Percentiles rank a stretch among this genome's conserved stretches.
These are phyloP conservation scores for Claviceps arundinis DNA, from an alignment of 2,329 filamentous ascomycete species.

Conservation along the genomic window DNA sequence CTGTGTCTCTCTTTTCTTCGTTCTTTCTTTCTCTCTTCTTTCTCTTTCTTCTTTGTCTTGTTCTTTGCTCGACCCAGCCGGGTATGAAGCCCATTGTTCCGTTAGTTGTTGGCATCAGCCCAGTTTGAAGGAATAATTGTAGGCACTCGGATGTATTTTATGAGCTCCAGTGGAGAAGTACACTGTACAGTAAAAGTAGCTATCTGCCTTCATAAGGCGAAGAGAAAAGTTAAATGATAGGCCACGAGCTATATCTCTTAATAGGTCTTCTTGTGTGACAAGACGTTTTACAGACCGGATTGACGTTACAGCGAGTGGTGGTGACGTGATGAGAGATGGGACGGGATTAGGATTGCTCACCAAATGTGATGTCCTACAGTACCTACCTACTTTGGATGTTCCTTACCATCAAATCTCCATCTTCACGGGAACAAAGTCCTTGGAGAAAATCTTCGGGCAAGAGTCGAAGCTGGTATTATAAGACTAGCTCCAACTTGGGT, in stretches of 20 bases:
- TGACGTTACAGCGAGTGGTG: neutral
- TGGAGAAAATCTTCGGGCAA: slow-evolving; percentile 71
- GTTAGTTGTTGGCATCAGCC: neutral
- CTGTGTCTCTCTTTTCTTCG: neutral
- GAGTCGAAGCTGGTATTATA: slow-evolving; percentile 39
- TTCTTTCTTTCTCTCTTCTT: neutral
- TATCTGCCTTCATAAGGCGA: slow-evolving; percentile 5
- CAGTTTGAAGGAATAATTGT: neutral
- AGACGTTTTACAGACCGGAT: too few species aligned
- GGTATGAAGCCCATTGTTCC: neutral
- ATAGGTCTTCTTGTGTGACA: neutral
- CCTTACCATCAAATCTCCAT: slow-evolving; percentile 77
- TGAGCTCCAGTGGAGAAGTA: slow-evolving; percentile 6
- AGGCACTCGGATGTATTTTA: slow-evolving; percentile 3
- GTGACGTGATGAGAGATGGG: neutral
- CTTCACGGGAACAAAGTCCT: slow-evolving; percentile 46
- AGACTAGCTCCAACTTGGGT: slow-evolving; percentile 33
- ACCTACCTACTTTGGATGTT: slow-evolving; percentile 33
- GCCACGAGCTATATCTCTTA: slow-evolving; percentile 5
- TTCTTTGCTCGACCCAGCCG: slow-evolving; percentile 3
- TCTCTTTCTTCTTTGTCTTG: neutral
- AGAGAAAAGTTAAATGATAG: slow-evolving; percentile 8
- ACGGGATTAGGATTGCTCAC: neutral
- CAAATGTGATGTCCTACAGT: neutral
- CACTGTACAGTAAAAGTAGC: slow-evolving; percentile 7